Evolutionary conservation across 805 yeast genomes (phyloP), one percentile per base, ranked within the genome.

Genomic region (Cyberlindnera mrakii): DNA sequence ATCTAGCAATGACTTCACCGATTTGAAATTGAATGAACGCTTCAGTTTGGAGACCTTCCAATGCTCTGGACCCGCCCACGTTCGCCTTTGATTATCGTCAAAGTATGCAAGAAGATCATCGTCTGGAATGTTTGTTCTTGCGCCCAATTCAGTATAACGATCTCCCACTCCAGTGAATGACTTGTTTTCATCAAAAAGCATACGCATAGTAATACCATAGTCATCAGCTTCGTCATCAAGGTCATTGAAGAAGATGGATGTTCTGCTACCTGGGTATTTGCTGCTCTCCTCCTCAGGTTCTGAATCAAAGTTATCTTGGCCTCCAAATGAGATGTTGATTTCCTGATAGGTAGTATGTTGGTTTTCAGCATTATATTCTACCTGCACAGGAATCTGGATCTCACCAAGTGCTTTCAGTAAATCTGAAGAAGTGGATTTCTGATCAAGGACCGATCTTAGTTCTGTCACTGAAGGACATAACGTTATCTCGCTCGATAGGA

Each of bases 41-140:
- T 77, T 82, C 35, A 82, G 60, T 23, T 77, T 75, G 30, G 74
- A 67, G 18, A 91, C 82, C 62, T 83, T 85, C 97, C 97, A 91
- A 64, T 87, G 93, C 52, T 86, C 91, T 13, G 91, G 85, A 4
- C 97, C 97, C 31, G 95, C 76, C 96, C 97, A 90, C 56, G 80
- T 84, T 18, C 60, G 61, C 44, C 72, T 74, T 62, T 86, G 71
- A 16, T 77, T 72, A 42, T 78, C 80, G 57, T 89, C 96, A 61
- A 88, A 88, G 59, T 87, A 83, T 3, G 89, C 84, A 73, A 86
- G 74, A 30, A 87, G 63, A 51, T 81, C 84, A 35, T 70, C 71
- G 53, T 80, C 86, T 45, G 77, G 65, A 6, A 67, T 51, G 25
- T 57, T 55, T 8, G 55, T 51, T 16, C 54, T 53, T n/a, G 53